Evolutionary conservation across 2,329 filamentous ascomycete species (phyloP), one percentile per base, ranked within the genome.

Genomic region (Ophiostoma himal-ulmi): DNA sequence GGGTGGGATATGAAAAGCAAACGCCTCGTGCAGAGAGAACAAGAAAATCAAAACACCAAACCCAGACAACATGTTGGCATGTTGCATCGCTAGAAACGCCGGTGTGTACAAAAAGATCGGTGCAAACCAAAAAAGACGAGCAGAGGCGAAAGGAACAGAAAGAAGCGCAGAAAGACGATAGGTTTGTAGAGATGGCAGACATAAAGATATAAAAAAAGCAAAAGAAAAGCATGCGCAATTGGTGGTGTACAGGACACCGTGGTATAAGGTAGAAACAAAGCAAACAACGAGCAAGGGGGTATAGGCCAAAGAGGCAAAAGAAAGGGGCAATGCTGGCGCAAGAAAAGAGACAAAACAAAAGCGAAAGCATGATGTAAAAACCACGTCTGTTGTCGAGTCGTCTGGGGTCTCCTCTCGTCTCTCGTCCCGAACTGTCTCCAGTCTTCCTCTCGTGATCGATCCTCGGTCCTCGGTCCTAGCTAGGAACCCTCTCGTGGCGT

Each of bases 31-130:
- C 36, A 57, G 65, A 68, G 17, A 6, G 14, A 52, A 67, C 52
- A 54, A 11, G 11, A 57, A 34, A 26, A 57, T 26, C 52, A 62
- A 62, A 34, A 26, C 26, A 69, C 34, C 41, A 34, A 57, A 65
- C 26, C 36, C 36, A 34, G 10, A 8, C 37, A 70, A 71, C 17
- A 48, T 37, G 48, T 8, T 10, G 52, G 52, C 20, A 37, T 30
- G 57, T 44, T 26, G 65, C 68, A 66, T 65, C 68, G 65, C 68
- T 70, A 14, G 54, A 48, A 68, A 71, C 68, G 70, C 70, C 70
- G 64, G 3, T 22, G 20, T 65, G 41, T 11, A 30, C 44, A 34
- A 30, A 17, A 69, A 65, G 30, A 65, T 22, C 26, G 26, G 57
- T 70, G 67, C 52, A 74, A 30, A 30, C 30, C 1, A 30, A 30